These are phyloP conservation scores for Grifola frondosa DNA, from an alignment of 1,284 basidiomycete species.

Conservation along the genomic window DNA sequence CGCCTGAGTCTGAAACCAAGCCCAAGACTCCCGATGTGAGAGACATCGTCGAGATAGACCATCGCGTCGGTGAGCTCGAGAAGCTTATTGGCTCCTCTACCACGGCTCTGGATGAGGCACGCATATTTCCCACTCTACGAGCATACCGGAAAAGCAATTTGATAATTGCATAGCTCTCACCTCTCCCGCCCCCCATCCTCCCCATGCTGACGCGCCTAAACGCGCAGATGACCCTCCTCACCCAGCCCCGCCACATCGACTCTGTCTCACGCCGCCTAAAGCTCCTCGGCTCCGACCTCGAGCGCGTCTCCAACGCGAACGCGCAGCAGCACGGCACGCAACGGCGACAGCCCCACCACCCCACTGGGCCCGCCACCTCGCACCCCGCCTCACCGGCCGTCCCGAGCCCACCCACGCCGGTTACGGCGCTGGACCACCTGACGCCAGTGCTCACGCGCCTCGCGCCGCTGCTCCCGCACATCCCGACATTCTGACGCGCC, in stretches of 20 bases:
- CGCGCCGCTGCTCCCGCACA: conserved; percentile 89
- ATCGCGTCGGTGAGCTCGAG: conserved; percentile 78
- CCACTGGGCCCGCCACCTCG: conserved; percentile 9
- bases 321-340: conserved; percentile 40
- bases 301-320: conserved; percentile 66
- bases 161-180: conserved; percentile 45
- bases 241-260: conserved; percentile 95
- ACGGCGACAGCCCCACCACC: conserved; percentile 21
- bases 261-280: conserved; percentile 95
- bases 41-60: conserved; percentile 72
- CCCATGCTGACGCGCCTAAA: conserved; percentile 82
- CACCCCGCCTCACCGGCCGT: conserved; percentile 35
- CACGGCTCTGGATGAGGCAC: conserved; percentile 71
- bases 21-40: conserved; percentile 32
- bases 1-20: conserved; percentile 19
- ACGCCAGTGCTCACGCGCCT: conserved; percentile 80
- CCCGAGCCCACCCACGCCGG: conserved; percentile 30
- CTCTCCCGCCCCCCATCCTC: conserved; percentile 78
- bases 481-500: conserved; percentile 86
- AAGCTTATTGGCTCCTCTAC: conserved; percentile 75
- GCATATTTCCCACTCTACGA: conserved; percentile 7
- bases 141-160: background rate
- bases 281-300: conserved; percentile 88
- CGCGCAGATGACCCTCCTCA: conserved; percentile 83
- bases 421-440: conserved; percentile 50